These are phyloP conservation scores for Phytophthora hybrid DNA, from an alignment of 352 stramenopile species.

Conservation along the genomic window DNA sequence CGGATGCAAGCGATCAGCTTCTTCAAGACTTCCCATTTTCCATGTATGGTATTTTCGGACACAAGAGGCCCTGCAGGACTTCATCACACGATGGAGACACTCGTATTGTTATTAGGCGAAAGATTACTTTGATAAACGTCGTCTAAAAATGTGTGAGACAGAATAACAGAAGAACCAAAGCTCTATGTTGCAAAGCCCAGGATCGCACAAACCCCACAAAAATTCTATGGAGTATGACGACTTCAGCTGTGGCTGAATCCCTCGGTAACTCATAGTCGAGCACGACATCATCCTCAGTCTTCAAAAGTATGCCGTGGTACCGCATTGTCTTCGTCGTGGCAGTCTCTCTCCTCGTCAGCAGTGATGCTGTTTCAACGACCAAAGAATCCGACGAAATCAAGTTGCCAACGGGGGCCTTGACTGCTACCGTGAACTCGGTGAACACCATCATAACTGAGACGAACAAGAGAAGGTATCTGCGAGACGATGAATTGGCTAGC, in stretches of 20 bases:
- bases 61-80: no score
- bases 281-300: neutral
- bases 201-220: neutral
- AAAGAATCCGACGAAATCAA: neutral
- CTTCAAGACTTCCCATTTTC: no score
- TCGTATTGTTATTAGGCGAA: neutral
- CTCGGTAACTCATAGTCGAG: neutral
- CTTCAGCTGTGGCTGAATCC: neutral
- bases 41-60: no score
- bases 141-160: neutral
- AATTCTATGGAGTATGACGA: neutral
- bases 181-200: neutral
- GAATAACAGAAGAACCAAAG: neutral
- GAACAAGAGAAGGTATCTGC: conserved; percentile 5
- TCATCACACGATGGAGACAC: no score
- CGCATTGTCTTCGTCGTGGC: neutral
- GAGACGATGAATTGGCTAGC: neutral
- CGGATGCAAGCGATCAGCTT: neutral
- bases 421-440: neutral
- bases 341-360: neutral
- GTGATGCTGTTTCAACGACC: neutral
- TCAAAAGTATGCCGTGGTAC: neutral
- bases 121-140: neutral
- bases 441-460: neutral
- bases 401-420: neutral